Evolutionary conservation across 345 rosid species (phyloP), one percentile per base, ranked within the genome.

Genomic region (Brassica juncea): DNA sequence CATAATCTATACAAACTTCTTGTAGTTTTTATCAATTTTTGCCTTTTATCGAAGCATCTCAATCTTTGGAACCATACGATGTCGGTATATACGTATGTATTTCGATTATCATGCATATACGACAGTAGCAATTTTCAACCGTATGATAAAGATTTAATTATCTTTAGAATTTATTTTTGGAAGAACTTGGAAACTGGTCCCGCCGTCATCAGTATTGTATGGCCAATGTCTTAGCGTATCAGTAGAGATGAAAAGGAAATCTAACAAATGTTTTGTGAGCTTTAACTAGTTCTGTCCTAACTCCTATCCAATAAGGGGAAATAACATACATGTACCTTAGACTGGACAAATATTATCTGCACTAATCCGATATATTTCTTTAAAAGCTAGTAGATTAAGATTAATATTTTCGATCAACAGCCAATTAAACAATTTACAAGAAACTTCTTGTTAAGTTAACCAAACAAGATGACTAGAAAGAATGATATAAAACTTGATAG

Each of bases 41-140:
- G 54, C 44, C 30, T 14, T 4, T 28, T 32, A 55, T 55, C 30
- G 32, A 63, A 54, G 61, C 11, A 69, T 52, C 61, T 69, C 59
- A 5, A 31, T 31, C n/a, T 5, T 8, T 14, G 39, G 42, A 42
- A 49, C 69, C 60, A 73, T 62, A 61, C 37, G 11, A 14, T 28
- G 8, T 58, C 30, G 62, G 62, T 21, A 11, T 12, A 11, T 4
- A 23, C 2, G 25, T 4, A 5, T 34, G 37, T 34, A 34, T 34
- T 34, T 34, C 6, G 37, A 34, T 34, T 34, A 1, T 5, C 37
- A 5, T 34, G 37, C 37, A 34, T 34, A 25, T 28, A 69, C 66
- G 75, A 39, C 76, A 23, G 25, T 23, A 60, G 12, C 68, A 72
- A 1, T n/a, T 27, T 60, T n/a, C 15, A 60, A 74, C 64, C 54